Base-by-base conservation (phyloP, 2,329 filamentous ascomycete genomes). In the Monilinia laxa region DNA sequence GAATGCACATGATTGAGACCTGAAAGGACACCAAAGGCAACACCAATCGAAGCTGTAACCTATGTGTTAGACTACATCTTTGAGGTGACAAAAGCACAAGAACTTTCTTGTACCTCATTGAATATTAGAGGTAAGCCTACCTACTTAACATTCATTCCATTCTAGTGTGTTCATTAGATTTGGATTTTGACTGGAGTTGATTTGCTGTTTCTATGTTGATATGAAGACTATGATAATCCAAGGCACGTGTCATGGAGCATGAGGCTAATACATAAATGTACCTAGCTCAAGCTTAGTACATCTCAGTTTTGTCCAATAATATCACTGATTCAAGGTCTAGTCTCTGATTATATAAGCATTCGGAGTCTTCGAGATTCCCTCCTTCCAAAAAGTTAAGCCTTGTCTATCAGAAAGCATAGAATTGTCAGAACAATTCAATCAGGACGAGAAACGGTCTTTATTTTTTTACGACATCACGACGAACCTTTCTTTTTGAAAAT, bases 341-440 rank as follows among this genome's bases (percentile, higher is more conserved):
- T 28, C 2, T 35, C 20, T 3, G 58, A 20, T 62, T 51, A 62
- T 51, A 62, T 62, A 62, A 62, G 45, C 58, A 14, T 49, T 62
- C 58, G 45, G 45, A 49, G 58, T 62, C 58, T 51, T 23, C n/a
- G 25, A 4, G 14, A 35, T 38, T 38, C 47, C 58, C 57, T 31
- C 45, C 45, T 51, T 51, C 58, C 45, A 62, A 62, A 62, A 62
- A 51, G 45, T 40, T 52, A 23, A 62, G 58, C 58, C 58, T 62
- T 62, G 58, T 59, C 58, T 52, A 35, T 60, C 53, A 51, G 28
- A 60, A 38, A 25, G 12, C 57, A 59, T 59, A 35, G 42, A 59
- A 59, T 35, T 59, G 23, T 59, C 45, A 38, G 45, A 47, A 49
- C 20, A 51, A 51, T 51, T 55, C 58, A 51, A 51, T 23, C 58